Evolutionary conservation across 441 rosid genomes (phyloP), one percentile per base, ranked within the genome.

Genomic region (Arabidopsis lyrata): DNA sequence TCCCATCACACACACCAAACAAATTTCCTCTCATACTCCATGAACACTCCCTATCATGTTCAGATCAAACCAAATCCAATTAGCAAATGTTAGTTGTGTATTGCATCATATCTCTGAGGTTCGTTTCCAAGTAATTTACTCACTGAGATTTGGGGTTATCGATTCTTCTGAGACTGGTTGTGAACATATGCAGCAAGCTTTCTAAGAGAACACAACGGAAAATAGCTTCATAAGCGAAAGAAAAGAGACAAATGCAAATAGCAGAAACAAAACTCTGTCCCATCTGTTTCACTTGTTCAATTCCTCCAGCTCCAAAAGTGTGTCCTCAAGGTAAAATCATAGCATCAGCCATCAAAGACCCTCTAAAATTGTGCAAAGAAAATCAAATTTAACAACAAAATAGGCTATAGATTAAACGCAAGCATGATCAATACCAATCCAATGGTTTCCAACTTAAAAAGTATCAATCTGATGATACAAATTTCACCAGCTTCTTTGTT

Each of bases 311-410:
- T 38, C 97, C 94, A 88, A 95, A 95, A 66, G 97, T 90, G 81
- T 95, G 99, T 39, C 99, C 99, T 68, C 97, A 95, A 20, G 91
- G 94, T 84, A 95, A 82, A 35, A 95, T 92, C 93, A 95, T 88
- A 5, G 99, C 99, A 82, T 95, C 97, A 77, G 84, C 90, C 97
- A 95, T 92, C 61, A 95, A 85, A 79, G 83, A 79, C 59, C 97
- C 91, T 77, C 97, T 92, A 82, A 61, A 50, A 39, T 68, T 73
- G 53, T 14, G n/a, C 10, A 48, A 36, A 47, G 1, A 56, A 2
- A 62, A 42, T 2, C 39, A 12, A 8, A 58, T 2, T 58, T 58
- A 38, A 13, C 48, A 20, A 39, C n/a, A 70, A 24, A 34, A 24
- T 14, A 56, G 12, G 31, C 39, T 27, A 14, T 2, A 42, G 1